Base-by-base conservation (phyloP, 306 rosid species). In the Trifolium subterraneum region DNA sequence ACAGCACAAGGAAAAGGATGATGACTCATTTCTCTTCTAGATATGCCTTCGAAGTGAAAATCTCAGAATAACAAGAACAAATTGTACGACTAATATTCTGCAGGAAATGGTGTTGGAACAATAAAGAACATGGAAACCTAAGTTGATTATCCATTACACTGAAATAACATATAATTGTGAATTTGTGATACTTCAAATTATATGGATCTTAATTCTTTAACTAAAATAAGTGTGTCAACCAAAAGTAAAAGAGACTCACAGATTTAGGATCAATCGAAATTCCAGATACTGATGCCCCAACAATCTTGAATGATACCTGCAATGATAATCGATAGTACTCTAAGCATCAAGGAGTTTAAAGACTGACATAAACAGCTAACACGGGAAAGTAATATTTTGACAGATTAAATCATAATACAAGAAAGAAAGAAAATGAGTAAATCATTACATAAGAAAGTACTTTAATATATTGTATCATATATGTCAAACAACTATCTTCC, bases 211-310 rank as follows among this genome's bases (percentile, higher is more conserved):
- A 58, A 71, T 18, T 70, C 20, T 41, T 68, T 33, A 63, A 27
- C 64, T n/a, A 68, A 69, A 50, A 27, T 15, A 51, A 35, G 4
- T 55, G 22, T 56, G 62, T 41, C 61, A 14, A 45, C 75, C 68
- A 70, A 77, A 80, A 39, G 18, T 61, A 70, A 44, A 67, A 10
- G 16, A 75, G 35, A 84, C 97, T 94, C 84, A 94, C 99, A 76
- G 94, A 82, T 92, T 86, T 88, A n/a, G 95, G 81, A 84, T 92
- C 95, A 65, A 87, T 56, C 23, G 86, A 59, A 75, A 92, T 80
- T 82, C 98, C 95, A 79, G 99, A 91, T 70, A 87, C 65, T n/a
- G 99, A 89, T 65, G 93, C 95, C 73, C 97, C 97, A 45, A 62
- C 87, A 76, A 94, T 80, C 87, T 86, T 94, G 89, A 88, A 90